Conservation (phyloP, 192 early-diverging fungal genomes). For the Coemansia sp. region DNA sequence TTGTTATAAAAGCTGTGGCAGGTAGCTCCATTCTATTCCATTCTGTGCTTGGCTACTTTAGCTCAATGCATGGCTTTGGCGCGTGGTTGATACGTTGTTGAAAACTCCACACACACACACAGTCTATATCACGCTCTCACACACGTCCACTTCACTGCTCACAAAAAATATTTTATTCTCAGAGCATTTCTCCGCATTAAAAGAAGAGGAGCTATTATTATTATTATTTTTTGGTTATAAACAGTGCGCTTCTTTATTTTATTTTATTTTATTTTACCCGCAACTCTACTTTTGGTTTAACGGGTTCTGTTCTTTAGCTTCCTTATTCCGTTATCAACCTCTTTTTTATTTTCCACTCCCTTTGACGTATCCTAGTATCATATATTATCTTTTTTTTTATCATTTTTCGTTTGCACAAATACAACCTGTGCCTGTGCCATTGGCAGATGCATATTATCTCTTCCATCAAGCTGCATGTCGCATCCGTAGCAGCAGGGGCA, state of each 20-base stretch:
- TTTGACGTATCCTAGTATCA: not conserved
- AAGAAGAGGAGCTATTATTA: too few relatives aligned
- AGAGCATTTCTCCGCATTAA: too few relatives aligned
- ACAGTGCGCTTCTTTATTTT: too few relatives aligned
- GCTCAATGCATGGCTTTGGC: slow-evolving; percentile 10
- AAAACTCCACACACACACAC: not conserved
- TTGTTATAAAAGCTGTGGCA: not conserved
- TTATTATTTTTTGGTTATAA: too few relatives aligned
- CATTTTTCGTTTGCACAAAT: not conserved
- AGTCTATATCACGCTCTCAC: slow-evolving; percentile 8
- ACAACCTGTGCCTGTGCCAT: not conserved
- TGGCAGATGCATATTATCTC: slow-evolving; percentile 14
- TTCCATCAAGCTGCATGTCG: slow-evolving; percentile 15
- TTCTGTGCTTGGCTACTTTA: not conserved
- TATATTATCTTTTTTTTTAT: not conserved
- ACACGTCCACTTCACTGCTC: not conserved
- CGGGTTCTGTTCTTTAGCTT: too few relatives aligned
- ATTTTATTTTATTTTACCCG: not conserved
- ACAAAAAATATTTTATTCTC: not conserved
- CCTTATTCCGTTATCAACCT: not conserved
- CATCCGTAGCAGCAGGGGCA: slow-evolving; percentile 11
- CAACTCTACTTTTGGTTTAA: not conserved
- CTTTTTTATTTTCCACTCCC: not conserved
- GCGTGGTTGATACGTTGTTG: slow-evolving; percentile 5
- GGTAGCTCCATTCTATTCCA: not conserved